phyloP scores from a whole-genome alignment of 805 yeast genomes.

The Jamesozyma spencerorum region DNA sequence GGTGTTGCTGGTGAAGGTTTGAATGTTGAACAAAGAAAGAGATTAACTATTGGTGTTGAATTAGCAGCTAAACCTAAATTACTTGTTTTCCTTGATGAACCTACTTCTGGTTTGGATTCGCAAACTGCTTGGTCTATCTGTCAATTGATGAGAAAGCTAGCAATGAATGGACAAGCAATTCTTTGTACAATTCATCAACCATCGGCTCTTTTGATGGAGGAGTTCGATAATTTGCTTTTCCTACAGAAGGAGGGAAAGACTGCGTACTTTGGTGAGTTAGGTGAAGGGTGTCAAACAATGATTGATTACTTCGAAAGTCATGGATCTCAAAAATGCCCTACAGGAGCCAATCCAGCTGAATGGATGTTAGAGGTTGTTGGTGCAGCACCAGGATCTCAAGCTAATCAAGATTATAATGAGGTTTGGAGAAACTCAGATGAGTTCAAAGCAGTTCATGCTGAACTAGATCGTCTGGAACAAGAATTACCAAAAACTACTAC shows the following conservation, averaged over 20 bases:
- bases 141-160: slow-evolving; percentile 46
- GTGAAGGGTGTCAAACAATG: no score
- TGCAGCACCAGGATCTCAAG: no score
- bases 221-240: slow-evolving; percentile 67
- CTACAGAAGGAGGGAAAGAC: slow-evolving; percentile 65
- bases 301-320: no score
- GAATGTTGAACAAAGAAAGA: slow-evolving; percentile 52
- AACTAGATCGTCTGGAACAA: slow-evolving; percentile 54
- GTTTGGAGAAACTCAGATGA: slow-evolving; percentile 71
- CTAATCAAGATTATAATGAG: slow-evolving; percentile 61
- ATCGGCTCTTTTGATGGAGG: slow-evolving; percentile 67
- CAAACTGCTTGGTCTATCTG: slow-evolving; percentile 54
- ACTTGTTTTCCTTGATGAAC: slow-evolving; percentile 52
- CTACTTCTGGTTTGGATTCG: slow-evolving; percentile 56
- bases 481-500: slow-evolving; percentile 38
- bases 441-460: slow-evolving; percentile 46
- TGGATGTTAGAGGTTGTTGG: no score
- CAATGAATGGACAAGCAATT: slow-evolving; percentile 57
- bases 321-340: no score
- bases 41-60: slow-evolving; percentile 54
- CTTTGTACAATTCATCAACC: slow-evolving; percentile 68
- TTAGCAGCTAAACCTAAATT: slow-evolving; percentile 53
- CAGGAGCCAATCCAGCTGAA: no score
- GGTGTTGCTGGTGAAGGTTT: slow-evolving; percentile 59
- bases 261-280: slow-evolving; percentile 71